Percentiles rank a stretch among this genome's conserved stretches.
These are phyloP conservation scores for Berkeleyomyces rouxiae DNA, from an alignment of 2,329 filamentous ascomycete species.

Conservation along the genomic window DNA sequence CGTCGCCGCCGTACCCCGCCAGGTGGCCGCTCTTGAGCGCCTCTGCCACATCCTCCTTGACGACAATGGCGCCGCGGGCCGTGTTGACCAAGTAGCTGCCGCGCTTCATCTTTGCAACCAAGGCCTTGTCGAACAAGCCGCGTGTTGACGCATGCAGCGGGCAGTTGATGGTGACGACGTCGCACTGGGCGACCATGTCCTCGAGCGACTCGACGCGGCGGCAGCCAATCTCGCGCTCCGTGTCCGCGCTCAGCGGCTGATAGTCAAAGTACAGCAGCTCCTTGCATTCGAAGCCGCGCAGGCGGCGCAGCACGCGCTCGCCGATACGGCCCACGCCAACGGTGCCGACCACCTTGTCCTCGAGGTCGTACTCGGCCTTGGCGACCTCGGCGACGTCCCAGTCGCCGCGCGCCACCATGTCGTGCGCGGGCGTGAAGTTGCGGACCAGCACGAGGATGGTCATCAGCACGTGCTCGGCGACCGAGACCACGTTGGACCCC, in stretches of 20 bases:
- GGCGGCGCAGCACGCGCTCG: constrained; percentile 87
- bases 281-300: constrained; percentile 98
- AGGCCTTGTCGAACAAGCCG: constrained; percentile 95
- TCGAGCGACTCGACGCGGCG: constrained; percentile 75
- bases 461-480: constrained; percentile 98
- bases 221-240: constrained; percentile 91
- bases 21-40: constrained; percentile 85
- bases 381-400: constrained; percentile 93
- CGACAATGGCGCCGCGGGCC: constrained; percentile 93
- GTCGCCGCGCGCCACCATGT: constrained; percentile 73
- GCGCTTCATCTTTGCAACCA: constrained; percentile 98
- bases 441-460: constrained; percentile 90
- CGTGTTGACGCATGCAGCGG: constrained; percentile 95
- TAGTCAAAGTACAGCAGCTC: constrained; percentile 99
- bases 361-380: constrained; percentile 97
- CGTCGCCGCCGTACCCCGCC: constrained; percentile 72
- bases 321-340: constrained; percentile 95
- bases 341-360: constrained; percentile 94
- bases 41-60: constrained; percentile 96
- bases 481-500: constrained; percentile 94
- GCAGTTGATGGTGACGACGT: constrained; percentile 98
- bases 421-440: constrained; percentile 97
- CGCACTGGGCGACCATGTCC: constrained; percentile 87
- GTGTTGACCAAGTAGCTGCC: constrained; percentile 98
- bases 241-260: constrained; percentile 74